phyloP scores from a whole-genome alignment of 192 early-diverging fungal genomes.

The Gigaspora rosea region DNA sequence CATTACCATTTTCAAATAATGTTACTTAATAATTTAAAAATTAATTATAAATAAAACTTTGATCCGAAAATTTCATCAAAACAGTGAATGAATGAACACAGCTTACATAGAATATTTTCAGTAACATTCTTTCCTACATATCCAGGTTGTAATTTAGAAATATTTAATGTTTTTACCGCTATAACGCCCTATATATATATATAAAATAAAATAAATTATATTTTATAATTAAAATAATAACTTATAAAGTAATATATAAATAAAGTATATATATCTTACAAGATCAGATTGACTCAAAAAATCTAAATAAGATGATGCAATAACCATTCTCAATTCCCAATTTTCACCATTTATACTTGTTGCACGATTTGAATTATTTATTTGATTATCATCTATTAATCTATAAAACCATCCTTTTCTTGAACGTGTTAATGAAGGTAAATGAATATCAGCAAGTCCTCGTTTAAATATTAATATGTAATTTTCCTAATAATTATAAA shows the following conservation, averaged over 20 bases:
- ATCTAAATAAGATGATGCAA: slow-evolving; percentile 1
- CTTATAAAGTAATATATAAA: background rate
- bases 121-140: background rate
- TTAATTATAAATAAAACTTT: too few relatives aligned
- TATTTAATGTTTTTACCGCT: slow-evolving; percentile 23
- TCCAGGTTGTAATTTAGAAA: background rate
- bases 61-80: background rate
- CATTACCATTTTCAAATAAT: slow-evolving; percentile 3
- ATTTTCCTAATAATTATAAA: slow-evolving; percentile 5
- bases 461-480: slow-evolving; percentile 17
- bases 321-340: slow-evolving; percentile 22
- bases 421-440: background rate
- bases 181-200: slow-evolving; percentile 12
- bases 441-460: background rate
- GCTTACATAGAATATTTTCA: slow-evolving; percentile 21
- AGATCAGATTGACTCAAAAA: background rate
- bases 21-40: background rate
- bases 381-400: background rate
- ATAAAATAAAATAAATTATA: background rate
- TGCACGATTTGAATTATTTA: background rate
- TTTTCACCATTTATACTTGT: background rate
- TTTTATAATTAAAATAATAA: background rate
- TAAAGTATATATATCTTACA: background rate
- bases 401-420: background rate
- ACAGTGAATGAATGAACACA: background rate